These are phyloP conservation scores for Lyophyllum decastes DNA, from an alignment of 768 basidiomycete species.

Conservation along the genomic window DNA sequence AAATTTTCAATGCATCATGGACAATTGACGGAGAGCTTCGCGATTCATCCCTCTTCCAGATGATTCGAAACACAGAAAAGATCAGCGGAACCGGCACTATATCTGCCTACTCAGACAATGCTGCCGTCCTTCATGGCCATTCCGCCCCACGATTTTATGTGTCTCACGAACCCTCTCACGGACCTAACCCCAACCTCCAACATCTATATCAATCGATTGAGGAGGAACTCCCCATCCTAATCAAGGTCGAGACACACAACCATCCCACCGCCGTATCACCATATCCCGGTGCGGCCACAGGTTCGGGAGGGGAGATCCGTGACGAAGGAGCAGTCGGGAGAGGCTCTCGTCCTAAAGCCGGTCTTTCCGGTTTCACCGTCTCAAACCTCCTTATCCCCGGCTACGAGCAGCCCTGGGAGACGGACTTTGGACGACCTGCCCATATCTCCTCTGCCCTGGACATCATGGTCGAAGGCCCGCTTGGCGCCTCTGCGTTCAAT, in stretches of 20 bases:
- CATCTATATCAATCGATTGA: conserved; percentile 55
- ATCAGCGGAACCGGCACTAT: conserved; percentile 77
- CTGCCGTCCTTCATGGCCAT: conserved; percentile 88
- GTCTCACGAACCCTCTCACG: conserved; percentile 24
- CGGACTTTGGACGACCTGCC: conserved; percentile 83
- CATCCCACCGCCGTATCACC: conserved; percentile 99
- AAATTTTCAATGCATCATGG: conserved; percentile 99
- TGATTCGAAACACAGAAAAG: conserved; percentile 96
- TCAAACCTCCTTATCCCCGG: conserved; percentile 94
- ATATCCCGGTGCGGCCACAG: conserved; percentile 97
- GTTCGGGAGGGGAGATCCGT: conserved; percentile 97
- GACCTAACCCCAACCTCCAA: conserved; percentile 21
- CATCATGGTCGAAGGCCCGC: conserved; percentile 96
- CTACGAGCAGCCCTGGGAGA: conserved; percentile 93
- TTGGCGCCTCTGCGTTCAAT: conserved; percentile 96
- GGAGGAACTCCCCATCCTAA: conserved; percentile 85
- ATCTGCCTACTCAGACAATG: conserved; percentile 97
- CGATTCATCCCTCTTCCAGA: conserved; percentile 84
- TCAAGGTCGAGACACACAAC: conserved; percentile 99
- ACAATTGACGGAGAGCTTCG: conserved; percentile 71
- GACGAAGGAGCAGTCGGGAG: conserved; percentile 96
- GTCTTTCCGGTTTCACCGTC: conserved; percentile 88
- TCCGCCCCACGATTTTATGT: conserved; percentile 74
- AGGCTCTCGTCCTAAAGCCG: conserved; percentile 96
- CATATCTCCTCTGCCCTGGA: conserved; percentile 94